Evolutionary conservation across 805 yeast genomes (phyloP).

Genomic region (Nakazawaea pomicola): DNA sequence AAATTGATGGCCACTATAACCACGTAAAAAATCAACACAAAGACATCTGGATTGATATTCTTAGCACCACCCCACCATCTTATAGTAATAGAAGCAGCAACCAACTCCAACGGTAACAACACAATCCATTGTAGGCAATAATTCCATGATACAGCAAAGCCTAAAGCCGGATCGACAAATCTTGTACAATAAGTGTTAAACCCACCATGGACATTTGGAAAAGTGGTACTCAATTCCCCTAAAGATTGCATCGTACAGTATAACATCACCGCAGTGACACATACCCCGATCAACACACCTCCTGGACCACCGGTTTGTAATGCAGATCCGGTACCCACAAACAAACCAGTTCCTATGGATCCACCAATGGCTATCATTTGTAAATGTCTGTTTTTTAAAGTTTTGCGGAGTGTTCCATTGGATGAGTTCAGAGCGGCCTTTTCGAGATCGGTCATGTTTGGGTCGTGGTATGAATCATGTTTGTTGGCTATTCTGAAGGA

Average conservation of each 20-base stretch:
- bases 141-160: constrained; percentile 59
- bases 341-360: constrained; percentile 63
- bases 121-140: constrained; percentile 50
- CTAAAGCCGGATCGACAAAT: constrained; percentile 56
- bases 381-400: constrained; percentile 37
- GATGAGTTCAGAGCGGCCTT: constrained; percentile 1
- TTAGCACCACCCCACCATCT: constrained; percentile 42
- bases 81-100: constrained; percentile 50
- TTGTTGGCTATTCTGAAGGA: constrained; percentile 2
- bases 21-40: constrained; percentile 46
- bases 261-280: constrained; percentile 49
- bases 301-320: constrained; percentile 61
- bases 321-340: constrained; percentile 61
- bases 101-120: constrained; percentile 45
- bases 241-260: constrained; percentile 56
- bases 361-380: constrained; percentile 69
- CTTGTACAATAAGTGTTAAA: constrained; percentile 54
- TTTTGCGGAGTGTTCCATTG: neutral
- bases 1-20: constrained; percentile 42
- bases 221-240: constrained; percentile 55
- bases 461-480: neutral
- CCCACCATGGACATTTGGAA: constrained; percentile 58
- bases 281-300: constrained; percentile 51
- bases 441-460: neutral
- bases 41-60: constrained; percentile 35